These are phyloP conservation scores for Nothopassalora personata DNA, from an alignment of 2,329 filamentous ascomycete species.

Conservation along the genomic window DNA sequence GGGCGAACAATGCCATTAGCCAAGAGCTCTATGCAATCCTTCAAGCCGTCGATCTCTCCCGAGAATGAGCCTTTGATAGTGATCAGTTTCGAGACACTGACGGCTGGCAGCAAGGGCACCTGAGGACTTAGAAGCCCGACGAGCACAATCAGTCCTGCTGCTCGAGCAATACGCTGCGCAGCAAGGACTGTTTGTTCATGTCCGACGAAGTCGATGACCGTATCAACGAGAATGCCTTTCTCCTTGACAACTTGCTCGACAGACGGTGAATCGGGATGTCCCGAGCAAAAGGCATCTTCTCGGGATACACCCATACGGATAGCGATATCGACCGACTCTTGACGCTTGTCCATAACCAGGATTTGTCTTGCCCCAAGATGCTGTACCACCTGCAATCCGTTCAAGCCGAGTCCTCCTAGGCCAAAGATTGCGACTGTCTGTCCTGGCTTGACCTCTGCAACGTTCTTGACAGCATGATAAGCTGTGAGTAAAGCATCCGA, in stretches of 20 bases:
- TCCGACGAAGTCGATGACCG: constrained; percentile 23
- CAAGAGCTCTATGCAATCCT: constrained; percentile 36
- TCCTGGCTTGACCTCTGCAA: constrained; percentile 33
- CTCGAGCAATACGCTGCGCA: constrained; percentile 19
- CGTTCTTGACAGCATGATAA: constrained; percentile 39
- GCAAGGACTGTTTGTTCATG: constrained; percentile 18
- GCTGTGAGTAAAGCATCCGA: constrained; percentile 41
- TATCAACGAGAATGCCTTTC: constrained; percentile 19
- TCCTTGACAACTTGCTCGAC: constrained; percentile 16
- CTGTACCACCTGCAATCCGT: constrained; percentile 41
- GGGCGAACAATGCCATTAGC: constrained; percentile 32
- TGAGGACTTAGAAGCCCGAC: constrained; percentile 19
- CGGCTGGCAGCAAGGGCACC: constrained; percentile 14
- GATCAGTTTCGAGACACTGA: constrained; percentile 13
- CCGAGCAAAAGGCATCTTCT: constrained; percentile 25
- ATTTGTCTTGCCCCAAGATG: constrained; percentile 45
- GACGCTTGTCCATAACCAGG: constrained; percentile 33
- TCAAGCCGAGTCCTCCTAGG: constrained; percentile 40
- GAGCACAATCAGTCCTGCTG: constrained; percentile 19
- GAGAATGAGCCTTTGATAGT: constrained; percentile 36
- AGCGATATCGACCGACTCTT: constrained; percentile 32
- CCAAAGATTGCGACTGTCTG: constrained; percentile 40
- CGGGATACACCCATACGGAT: constrained; percentile 29
- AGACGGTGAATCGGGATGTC: constrained; percentile 3
- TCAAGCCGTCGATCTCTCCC: constrained; percentile 39